Evolutionary conservation across 176 grass and related monocot genomes (phyloP), one percentile per base, ranked within the genome.

Genomic region (Phyllostachys edulis): DNA sequence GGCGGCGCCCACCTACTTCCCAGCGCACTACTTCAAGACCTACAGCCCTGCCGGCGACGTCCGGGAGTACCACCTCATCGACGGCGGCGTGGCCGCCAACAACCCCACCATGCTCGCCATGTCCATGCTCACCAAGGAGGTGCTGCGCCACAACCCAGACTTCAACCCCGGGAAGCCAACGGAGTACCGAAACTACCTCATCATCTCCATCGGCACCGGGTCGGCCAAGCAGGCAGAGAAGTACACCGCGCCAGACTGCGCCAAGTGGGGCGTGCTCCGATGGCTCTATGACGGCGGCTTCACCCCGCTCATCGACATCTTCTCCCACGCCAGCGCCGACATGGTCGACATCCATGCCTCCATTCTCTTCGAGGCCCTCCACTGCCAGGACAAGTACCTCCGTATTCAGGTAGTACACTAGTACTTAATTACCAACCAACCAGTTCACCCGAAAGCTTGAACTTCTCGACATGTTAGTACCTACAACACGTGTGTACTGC

Each of bases 341-440:
- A 86, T 97, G 94, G 94, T 97, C 4, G 88, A 93, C 45, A 87
- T 96, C 45, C 88, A 93, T 12, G 72, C 91, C 1, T 26, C 82
- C 0, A 49, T 90, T 7, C 73, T 93, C 7, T 93, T 97, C 5
- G 40, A 91, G 65, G 82, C 82, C 0, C 91, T 91, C 1, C 20
- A 26, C 0, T 81, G 49, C 0, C 51, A 87, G 65, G 42, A 64
- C 0, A 73, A 81, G 21, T 93, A 97, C 75, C 89, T 97, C 5
- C 89, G 87, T 29, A 94, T 97, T 21, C 81, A 96, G 94, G 92
- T 94, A 62, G 12, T 15, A 15, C 32, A 34, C 2, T 34, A 34
- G 32, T 34, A 34, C 32, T 34, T 34, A 34, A 15, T 49, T 13
- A 10, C 8, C 1, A 23, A 26, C 57, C n/a, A 11, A 26, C 21